Evolutionary conservation across 2,329 filamentous ascomycete genomes (phyloP).

Genomic region (Diaporthe longicolla): DNA sequence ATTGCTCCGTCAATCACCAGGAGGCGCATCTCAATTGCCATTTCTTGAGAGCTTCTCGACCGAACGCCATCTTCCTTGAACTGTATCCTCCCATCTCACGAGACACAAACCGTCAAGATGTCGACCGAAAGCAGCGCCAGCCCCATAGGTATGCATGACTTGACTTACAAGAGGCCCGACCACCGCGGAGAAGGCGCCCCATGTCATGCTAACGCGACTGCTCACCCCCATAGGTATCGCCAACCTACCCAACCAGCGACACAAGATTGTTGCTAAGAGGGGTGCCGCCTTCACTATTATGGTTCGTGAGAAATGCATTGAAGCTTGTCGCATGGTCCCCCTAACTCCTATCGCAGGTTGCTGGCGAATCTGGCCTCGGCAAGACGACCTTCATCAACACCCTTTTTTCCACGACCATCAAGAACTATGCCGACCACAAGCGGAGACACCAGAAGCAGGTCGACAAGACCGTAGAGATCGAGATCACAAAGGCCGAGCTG

Average conservation of each 20-base stretch:
- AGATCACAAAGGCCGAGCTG: slow-evolving; percentile 99
- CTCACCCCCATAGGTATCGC: slow-evolving; percentile 28
- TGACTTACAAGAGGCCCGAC: slow-evolving; percentile 11
- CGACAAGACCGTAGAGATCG: slow-evolving; percentile 99
- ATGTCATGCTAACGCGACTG: slow-evolving; percentile 30
- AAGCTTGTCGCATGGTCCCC: background rate
- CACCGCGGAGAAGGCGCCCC: background rate
- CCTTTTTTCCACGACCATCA: slow-evolving; percentile 99
- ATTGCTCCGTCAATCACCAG: slow-evolving; percentile 33
- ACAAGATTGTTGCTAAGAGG: slow-evolving; percentile 84
- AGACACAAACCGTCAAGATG: slow-evolving; percentile 36
- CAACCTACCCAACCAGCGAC: slow-evolving; percentile 80
- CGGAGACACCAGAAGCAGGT: slow-evolving; percentile 99
- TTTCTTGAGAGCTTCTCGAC: slow-evolving; percentile 27
- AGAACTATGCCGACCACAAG: slow-evolving; percentile 99
- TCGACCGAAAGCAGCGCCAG: slow-evolving; percentile 63
- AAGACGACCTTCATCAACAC: slow-evolving; percentile 99
- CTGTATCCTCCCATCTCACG: slow-evolving; percentile 1
- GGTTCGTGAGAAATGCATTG: slow-evolving; percentile 68
- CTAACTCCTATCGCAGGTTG: slow-evolving; percentile 73
- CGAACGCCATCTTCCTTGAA: slow-evolving; percentile 28
- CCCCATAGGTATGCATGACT: slow-evolving; percentile 73
- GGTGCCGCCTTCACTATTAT: slow-evolving; percentile 99
- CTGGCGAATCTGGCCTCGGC: slow-evolving; percentile 97
- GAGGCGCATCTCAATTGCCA: slow-evolving; percentile 30